phyloP scores from a whole-genome alignment of 2,329 filamentous ascomycete species.

The Lasiodiplodia citricola region DNA sequence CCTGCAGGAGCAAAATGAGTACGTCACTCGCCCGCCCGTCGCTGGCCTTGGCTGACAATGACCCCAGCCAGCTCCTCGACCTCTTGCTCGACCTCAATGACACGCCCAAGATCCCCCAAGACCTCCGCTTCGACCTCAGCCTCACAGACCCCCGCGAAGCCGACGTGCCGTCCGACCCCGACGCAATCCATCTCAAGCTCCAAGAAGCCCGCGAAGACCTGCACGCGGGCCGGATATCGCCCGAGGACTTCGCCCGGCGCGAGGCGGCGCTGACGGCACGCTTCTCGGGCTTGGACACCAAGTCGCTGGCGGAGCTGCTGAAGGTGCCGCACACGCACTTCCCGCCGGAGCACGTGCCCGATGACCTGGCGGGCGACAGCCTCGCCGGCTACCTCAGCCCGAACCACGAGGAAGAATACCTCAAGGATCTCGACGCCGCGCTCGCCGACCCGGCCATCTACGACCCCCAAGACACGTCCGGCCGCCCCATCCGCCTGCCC shows the following conservation, averaged over 20 bases:
- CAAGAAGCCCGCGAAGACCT: constrained; percentile 45
- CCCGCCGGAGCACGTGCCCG: constrained; percentile 40
- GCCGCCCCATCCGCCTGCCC: constrained; percentile 45
- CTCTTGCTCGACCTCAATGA: constrained; percentile 89
- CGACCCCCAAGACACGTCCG: constrained; percentile 51
- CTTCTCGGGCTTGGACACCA: constrained; percentile 34
- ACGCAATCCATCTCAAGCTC: constrained; percentile 35
- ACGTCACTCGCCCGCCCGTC: constrained; percentile 47
- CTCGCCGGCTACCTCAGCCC: constrained; percentile 71
- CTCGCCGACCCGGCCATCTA: constrained; percentile 58
- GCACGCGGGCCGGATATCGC: constrained; percentile 35
- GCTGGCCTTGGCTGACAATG: background rate
- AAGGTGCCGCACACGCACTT: constrained; percentile 47
- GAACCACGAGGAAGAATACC: constrained; percentile 75
- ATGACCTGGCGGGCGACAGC: constrained; percentile 55
- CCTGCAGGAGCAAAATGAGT: constrained; percentile 93
- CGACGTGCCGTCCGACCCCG: constrained; percentile 32
- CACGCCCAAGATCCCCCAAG: constrained; percentile 74
- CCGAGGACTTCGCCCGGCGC: constrained; percentile 38
- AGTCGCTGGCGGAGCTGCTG: constrained; percentile 47
- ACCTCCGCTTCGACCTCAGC: constrained; percentile 74
- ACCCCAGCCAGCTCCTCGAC: constrained; percentile 79
- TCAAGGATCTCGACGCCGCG: constrained; percentile 67
- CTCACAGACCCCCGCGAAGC: constrained; percentile 32
- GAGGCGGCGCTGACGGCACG: constrained; percentile 38